Conservation (phyloP, 305 asterid species). For the Fraxinus latifolia region DNA sequence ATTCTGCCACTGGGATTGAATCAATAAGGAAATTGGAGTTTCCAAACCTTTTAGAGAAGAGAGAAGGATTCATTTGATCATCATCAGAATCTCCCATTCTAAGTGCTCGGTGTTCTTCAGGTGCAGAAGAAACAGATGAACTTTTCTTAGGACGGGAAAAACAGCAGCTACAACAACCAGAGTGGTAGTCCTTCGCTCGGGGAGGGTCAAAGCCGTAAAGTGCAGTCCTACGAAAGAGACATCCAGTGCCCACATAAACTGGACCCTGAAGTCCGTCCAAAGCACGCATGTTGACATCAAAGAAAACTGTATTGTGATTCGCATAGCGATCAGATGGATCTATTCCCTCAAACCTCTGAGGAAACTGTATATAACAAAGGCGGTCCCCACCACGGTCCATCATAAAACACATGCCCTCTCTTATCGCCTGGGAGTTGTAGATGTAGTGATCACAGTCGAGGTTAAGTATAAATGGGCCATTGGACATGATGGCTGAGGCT, state of each 20-base stretch:
- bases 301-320: slow-evolving; percentile 86
- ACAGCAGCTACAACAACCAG: slow-evolving; percentile 70
- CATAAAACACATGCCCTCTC: slow-evolving; percentile 97
- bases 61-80: slow-evolving; percentile 67
- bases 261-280: slow-evolving; percentile 91
- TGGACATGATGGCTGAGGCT: slow-evolving; percentile 89
- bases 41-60: slow-evolving; percentile 82
- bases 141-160: slow-evolving; percentile 50
- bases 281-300: slow-evolving; percentile 90
- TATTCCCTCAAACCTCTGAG: slow-evolving; percentile 86
- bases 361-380: slow-evolving; percentile 81
- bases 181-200: slow-evolving; percentile 49
- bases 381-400: slow-evolving; percentile 98
- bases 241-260: slow-evolving; percentile 89
- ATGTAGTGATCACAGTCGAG: slow-evolving; percentile 96
- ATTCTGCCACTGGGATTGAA: slow-evolving; percentile 85
- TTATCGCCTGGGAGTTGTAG: slow-evolving; percentile 74
- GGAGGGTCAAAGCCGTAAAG: slow-evolving; percentile 89
- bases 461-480: slow-evolving; percentile 84
- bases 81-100: slow-evolving; percentile 88
- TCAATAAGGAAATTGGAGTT: slow-evolving; percentile 79
- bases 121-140: slow-evolving; percentile 44
- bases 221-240: slow-evolving; percentile 80
- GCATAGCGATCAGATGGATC: slow-evolving; percentile 92
- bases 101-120: slow-evolving; percentile 75